Conservation (phyloP, 2,329 filamentous ascomycete species). For the Fusarium newnesense region DNA sequence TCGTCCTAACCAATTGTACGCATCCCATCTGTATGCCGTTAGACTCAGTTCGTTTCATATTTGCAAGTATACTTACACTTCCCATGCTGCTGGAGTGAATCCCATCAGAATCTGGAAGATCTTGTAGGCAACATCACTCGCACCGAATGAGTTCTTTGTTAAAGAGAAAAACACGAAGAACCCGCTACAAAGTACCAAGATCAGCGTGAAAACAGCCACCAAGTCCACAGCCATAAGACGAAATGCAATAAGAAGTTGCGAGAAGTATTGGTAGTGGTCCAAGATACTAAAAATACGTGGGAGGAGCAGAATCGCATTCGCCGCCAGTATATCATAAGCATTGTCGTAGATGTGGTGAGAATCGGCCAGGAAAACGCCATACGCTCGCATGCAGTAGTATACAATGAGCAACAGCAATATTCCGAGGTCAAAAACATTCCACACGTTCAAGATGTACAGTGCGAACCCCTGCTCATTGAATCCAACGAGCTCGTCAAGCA, state of each 20-base stretch:
- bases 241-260: conserved; percentile 92
- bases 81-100: conserved; percentile 95
- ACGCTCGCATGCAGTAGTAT: conserved; percentile 90
- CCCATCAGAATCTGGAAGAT: conserved; percentile 96
- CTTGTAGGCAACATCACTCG: conserved; percentile 82
- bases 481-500: conserved; percentile 94
- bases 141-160: conserved; percentile 76
- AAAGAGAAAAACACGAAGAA: conserved; percentile 96
- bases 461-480: conserved; percentile 98
- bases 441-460: conserved; percentile 96
- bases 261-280: conserved; percentile 96
- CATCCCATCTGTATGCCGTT: conserved; percentile 63
- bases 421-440: conserved; percentile 94
- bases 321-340: conserved; percentile 93
- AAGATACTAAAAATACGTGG: conserved; percentile 92
- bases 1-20: conserved; percentile 83
- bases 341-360: conserved; percentile 79
- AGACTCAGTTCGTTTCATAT: conserved; percentile 1
- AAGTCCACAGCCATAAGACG: conserved; percentile 93
- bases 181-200: conserved; percentile 88
- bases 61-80: conserved; percentile 66
- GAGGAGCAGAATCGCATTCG: conserved; percentile 88
- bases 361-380: conserved; percentile 85
- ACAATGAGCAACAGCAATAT: conserved; percentile 86
- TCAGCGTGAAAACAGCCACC: conserved; percentile 83